Evolutionary conservation across 2,329 filamentous ascomycete species (phyloP).

Genomic region (Fusarium solani-melongenae): DNA sequence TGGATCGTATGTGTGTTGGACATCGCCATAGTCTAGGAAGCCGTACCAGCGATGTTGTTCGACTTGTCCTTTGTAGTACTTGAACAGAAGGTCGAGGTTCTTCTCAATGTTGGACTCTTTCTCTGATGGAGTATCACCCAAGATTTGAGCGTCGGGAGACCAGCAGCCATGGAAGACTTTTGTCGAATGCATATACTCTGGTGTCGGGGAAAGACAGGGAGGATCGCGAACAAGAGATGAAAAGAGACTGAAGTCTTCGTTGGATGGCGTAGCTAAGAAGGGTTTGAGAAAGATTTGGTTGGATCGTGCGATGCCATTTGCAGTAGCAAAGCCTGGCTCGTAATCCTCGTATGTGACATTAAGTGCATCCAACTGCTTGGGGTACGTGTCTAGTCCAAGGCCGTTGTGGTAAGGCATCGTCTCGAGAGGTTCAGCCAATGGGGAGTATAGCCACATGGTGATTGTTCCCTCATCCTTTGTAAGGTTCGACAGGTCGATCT

Average conservation of each 20-base stretch:
- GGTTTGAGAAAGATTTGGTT: slow-evolving; percentile 62
- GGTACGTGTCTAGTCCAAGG: slow-evolving; percentile 64
- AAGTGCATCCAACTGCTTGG: slow-evolving; percentile 67
- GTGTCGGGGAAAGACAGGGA: slow-evolving; percentile 60
- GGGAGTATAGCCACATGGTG: slow-evolving; percentile 70
- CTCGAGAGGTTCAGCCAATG: slow-evolving; percentile 65
- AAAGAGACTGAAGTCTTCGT: slow-evolving; percentile 54
- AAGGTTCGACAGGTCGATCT: slow-evolving; percentile 64
- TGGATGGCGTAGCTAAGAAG: slow-evolving; percentile 61
- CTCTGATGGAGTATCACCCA: slow-evolving; percentile 20
- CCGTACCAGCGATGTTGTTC: slow-evolving; percentile 70
- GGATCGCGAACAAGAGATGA: slow-evolving; percentile 52
- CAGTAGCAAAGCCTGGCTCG: slow-evolving; percentile 64
- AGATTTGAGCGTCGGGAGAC: slow-evolving; percentile 8
- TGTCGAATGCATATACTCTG: slow-evolving; percentile 54
- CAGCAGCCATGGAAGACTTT: slow-evolving; percentile 29
- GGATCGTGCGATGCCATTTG: slow-evolving; percentile 67
- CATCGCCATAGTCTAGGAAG: slow-evolving; percentile 70
- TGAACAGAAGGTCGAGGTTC: slow-evolving; percentile 64
- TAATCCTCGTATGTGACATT: slow-evolving; percentile 73
- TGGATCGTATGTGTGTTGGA: slow-evolving; percentile 70
- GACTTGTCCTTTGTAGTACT: slow-evolving; percentile 65
- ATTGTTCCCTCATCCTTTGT: slow-evolving; percentile 60
- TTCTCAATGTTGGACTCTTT: slow-evolving; percentile 57
- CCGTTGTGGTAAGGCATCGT: slow-evolving; percentile 68